phyloP scores from a whole-genome alignment of 257 asterid species.

The Apocynum venetum region DNA sequence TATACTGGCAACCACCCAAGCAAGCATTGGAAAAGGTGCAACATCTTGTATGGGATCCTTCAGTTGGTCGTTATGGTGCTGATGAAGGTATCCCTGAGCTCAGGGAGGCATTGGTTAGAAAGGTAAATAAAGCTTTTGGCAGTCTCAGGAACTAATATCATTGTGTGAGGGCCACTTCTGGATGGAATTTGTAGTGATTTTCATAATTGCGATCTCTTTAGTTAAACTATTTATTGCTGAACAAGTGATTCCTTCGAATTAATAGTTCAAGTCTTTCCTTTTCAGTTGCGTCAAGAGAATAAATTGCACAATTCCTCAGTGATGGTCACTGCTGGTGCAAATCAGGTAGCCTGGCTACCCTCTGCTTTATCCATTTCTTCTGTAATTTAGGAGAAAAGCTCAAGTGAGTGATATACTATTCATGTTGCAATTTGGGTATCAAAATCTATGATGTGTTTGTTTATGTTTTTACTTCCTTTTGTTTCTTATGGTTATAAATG shows the following conservation, averaged over 20 bases:
- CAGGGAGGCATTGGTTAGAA: slow-evolving; percentile 64
- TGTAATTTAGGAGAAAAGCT: background rate
- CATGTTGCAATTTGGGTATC: background rate
- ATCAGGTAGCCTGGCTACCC: slow-evolving; percentile 56
- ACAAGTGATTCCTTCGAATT: slow-evolving; percentile 10
- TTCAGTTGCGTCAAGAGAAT: slow-evolving; percentile 71
- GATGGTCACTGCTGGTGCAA: slow-evolving; percentile 99
- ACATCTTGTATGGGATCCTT: slow-evolving; percentile 76
- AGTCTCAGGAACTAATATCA: background rate
- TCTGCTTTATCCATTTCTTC: background rate
- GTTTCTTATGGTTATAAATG: background rate
- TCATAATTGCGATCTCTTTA: background rate
- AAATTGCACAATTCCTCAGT: slow-evolving; percentile 72
- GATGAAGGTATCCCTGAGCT: slow-evolving; percentile 97
- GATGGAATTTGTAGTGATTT: background rate
- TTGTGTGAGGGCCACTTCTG: background rate
- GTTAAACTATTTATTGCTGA: background rate
- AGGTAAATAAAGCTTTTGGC: slow-evolving; percentile 39
- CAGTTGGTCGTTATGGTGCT: slow-evolving; percentile 83
- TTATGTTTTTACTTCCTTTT: background rate
- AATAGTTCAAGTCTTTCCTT: slow-evolving; percentile 10
- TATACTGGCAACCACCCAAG: slow-evolving; percentile 94
- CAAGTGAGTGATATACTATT: background rate
- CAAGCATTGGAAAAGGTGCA: slow-evolving; percentile 75
- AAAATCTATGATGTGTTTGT: background rate